Base-by-base conservation (phyloP, 352 stramenopile genomes). In the Pilasporangium apinafurcum region DNA sequence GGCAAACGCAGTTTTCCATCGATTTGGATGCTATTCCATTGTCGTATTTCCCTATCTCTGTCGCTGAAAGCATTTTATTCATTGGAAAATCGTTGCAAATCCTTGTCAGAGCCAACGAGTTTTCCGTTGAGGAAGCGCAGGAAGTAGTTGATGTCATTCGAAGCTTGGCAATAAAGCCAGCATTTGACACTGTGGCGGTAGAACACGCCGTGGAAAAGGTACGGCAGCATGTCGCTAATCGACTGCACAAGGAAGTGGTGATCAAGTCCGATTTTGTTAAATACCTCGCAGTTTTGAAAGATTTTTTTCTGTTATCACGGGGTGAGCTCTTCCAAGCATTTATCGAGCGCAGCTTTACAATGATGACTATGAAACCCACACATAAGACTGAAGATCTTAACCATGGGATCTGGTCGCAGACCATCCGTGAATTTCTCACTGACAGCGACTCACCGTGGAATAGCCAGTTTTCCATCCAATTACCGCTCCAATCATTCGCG, bases 301-400 rank as follows among this genome's bases (percentile, higher is more conserved):
- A 64, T 0, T 86, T 84, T 45, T 92, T 86, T 39, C 36, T 92
- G 20, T 32, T 88, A 3, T 60, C 70, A 2, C 67, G 74, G 14
- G 80, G 80, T 5, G 80, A 88, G 44, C 37, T 92, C 10, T 88
- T 87, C 35, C 74, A 89, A 46, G 64, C 74, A 26, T 68, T 92
- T 10, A 65, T 92, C 29, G 76, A 92, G 30, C 60, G 69, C 2
- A 85, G 58, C 46, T 70, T 64, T 30, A 46, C 62, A 4, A 50
- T 82, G 36, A 88, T 92, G 74, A 47, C 59, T 0, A 8, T 48
- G 10, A 74, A 65, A 12, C 77, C 77, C 4, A 76, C 56, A 3
- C 40, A 44, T 8, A 77, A 82, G 37, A 75, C 73, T 0, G 60
- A 86, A 36, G 74, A 89, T 22, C 38, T 92, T 18, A 86, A 86